Conservation (phyloP, 805 yeast species). For the Saturnispora zaruensis region DNA sequence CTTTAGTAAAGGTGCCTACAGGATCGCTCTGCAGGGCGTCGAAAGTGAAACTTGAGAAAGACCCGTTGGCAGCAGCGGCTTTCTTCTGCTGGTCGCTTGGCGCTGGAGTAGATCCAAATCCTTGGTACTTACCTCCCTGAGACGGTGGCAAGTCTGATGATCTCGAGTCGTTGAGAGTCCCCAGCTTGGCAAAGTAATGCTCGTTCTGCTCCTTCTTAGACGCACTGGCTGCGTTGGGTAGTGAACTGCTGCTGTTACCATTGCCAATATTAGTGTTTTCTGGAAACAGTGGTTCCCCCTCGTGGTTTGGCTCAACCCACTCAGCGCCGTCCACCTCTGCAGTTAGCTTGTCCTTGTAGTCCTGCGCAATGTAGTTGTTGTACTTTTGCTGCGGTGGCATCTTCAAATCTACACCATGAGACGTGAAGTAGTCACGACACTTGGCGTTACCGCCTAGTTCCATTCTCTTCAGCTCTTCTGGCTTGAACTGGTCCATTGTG, state of each 20-base stretch:
- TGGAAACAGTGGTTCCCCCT: slow-evolving; percentile 35
- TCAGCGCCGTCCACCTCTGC: slow-evolving; percentile 66
- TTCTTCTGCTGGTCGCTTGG: slow-evolving; percentile 12
- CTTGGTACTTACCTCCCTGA: slow-evolving; percentile 87
- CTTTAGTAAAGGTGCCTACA: slow-evolving; percentile 78
- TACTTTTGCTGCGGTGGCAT: slow-evolving; percentile 69
- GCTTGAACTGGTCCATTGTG: slow-evolving; percentile 97
- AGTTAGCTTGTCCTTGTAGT: slow-evolving; percentile 75
- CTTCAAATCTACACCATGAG: slow-evolving; percentile 59
- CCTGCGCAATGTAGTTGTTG: slow-evolving; percentile 88
- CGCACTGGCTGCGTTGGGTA: slow-evolving; percentile 1
- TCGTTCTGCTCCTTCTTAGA: slow-evolving; percentile 54
- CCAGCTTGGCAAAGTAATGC: slow-evolving; percentile 71
- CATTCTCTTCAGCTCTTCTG: slow-evolving; percentile 84
- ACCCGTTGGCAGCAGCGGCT: slow-evolving; percentile 24
- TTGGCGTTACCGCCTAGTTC: slow-evolving; percentile 87
- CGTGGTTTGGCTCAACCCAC: slow-evolving; percentile 59
- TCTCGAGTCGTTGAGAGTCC: slow-evolving; percentile 60
- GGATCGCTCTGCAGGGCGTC: slow-evolving; percentile 78
- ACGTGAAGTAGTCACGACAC: slow-evolving; percentile 57
- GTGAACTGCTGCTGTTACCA: neutral
- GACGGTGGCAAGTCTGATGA: slow-evolving; percentile 82
- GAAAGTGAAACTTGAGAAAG: slow-evolving; percentile 49
- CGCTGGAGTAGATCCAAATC: slow-evolving; percentile 70
- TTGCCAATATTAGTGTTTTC: slow-evolving; percentile 10